Base-by-base conservation (phyloP, 31 red algal species). In the Odonthalia washingtoniensis region DNA sequence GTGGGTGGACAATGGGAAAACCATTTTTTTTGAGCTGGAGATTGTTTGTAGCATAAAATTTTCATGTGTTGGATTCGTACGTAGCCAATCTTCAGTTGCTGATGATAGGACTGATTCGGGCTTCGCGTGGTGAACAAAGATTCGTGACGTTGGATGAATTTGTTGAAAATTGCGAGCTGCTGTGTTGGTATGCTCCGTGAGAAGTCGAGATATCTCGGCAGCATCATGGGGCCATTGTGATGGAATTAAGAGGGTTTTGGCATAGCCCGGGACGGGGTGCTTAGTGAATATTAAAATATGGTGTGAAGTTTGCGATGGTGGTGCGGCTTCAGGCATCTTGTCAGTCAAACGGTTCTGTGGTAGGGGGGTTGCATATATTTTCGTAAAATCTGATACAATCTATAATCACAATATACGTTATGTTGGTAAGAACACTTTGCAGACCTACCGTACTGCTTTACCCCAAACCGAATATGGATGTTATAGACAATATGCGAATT, bases 221-320 rank as follows among this genome's bases (percentile, higher is more conserved):
- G 96, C 96, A 46, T 76, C 69, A 32, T 86, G 86, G 0, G 82
- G 46, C 4, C 96, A 92, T 57, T 89, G 43, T 26, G 88, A 44
- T 34, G 96, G 92, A 67, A 91, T 93, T 26, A 98, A 84, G 4
- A 92, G 96, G 4, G 92, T 95, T 68, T 98, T 98, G 66, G 92
- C 96, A 74, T 76, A 90, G 36, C 92, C 92, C 0, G 92, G 90
- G 1, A 72, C 77, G 24, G 96, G 96, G 76, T 92, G 78, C 77
- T 98, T 98, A 6, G 89, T 94, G 76, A 97, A 97, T 40, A 97
- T 35, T 61, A 97, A 49, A 36, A 97, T 62, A 60, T 94, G 92
- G 21, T 46, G n/a, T n/a, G n/a, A n/a, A n/a, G n/a, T n/a, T n/a
- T n/a, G n/a, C n/a, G n/a, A n/a, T n/a, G n/a, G n/a, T n/a, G n/a